phyloP scores from a whole-genome alignment of 2,329 filamentous ascomycete genomes.

The Leptodontidium sp. region DNA sequence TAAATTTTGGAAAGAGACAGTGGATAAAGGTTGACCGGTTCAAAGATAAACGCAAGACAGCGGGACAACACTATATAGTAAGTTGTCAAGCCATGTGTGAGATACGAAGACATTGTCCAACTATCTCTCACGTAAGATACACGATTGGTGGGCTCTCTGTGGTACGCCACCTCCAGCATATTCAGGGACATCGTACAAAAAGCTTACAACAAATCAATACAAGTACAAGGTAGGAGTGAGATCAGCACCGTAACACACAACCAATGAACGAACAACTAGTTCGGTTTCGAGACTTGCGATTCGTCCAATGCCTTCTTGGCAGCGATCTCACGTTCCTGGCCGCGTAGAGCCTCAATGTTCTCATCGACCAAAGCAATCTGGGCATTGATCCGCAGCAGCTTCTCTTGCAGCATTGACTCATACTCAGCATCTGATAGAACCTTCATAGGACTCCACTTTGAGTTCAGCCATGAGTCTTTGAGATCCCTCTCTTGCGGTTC shows the following conservation, averaged over 20 bases:
- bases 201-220: background rate
- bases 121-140: constrained; percentile 15
- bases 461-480: constrained; percentile 56
- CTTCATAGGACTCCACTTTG: constrained; percentile 76
- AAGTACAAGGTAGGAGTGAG: background rate
- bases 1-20: background rate
- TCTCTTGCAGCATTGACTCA: constrained; percentile 73
- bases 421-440: constrained; percentile 78
- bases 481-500: constrained; percentile 45
- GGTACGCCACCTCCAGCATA: background rate
- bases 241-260: constrained; percentile 6
- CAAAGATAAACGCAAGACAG: too few species aligned
- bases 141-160: background rate
- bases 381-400: constrained; percentile 73
- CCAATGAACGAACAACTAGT: constrained; percentile 6
- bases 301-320: constrained; percentile 18
- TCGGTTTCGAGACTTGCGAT: constrained; percentile 11
- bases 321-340: constrained; percentile 31
- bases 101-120: background rate
- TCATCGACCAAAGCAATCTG: constrained; percentile 84
- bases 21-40: background rate
- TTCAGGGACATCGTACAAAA: background rate
- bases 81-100: background rate
- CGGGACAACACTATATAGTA: background rate
- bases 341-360: constrained; percentile 64